A percentile compares a stretch with the other conserved stretches of the same genome.
Conservation (phyloP, 108 stramenopile species). For the Fragilaria radians region DNA sequence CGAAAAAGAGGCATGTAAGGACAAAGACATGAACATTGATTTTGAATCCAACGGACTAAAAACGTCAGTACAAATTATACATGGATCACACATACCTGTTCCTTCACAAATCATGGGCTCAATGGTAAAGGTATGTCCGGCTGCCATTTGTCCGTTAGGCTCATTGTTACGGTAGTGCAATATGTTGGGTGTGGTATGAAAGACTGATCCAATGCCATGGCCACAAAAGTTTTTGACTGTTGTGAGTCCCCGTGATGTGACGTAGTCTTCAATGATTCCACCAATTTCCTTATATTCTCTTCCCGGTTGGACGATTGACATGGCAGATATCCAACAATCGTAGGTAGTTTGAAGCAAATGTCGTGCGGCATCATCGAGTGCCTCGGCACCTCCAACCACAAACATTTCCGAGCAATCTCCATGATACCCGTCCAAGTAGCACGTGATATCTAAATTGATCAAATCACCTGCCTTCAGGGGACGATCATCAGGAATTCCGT, state of each 20-base stretch:
- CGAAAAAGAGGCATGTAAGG: neutral
- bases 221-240: conserved; percentile 90
- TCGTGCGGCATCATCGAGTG: conserved; percentile 39
- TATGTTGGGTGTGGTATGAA: conserved; percentile 95
- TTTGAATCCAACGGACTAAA: too few relatives aligned
- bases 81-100: neutral
- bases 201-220: conserved; percentile 91
- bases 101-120: conserved; percentile 99
- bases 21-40: neutral
- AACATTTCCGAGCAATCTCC: conserved; percentile 99
- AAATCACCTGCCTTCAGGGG: conserved; percentile 87
- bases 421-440: conserved; percentile 90
- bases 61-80: neutral
- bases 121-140: conserved; percentile 99
- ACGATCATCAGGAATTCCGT: conserved; percentile 96
- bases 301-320: conserved; percentile 69
- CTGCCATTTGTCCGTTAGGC: conserved; percentile 78
- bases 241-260: conserved; percentile 51
- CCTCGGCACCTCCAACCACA: conserved; percentile 78
- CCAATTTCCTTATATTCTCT: conserved; percentile 91
- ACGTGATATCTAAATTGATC: conserved; percentile 94
- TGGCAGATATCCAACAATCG: conserved; percentile 77
- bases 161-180: conserved; percentile 92
- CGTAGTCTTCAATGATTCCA: conserved; percentile 83
- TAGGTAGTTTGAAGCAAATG: conserved; percentile 84